These are phyloP conservation scores for Balansia obtecta DNA, from an alignment of 2,329 filamentous ascomycete species.

Conservation along the genomic window DNA sequence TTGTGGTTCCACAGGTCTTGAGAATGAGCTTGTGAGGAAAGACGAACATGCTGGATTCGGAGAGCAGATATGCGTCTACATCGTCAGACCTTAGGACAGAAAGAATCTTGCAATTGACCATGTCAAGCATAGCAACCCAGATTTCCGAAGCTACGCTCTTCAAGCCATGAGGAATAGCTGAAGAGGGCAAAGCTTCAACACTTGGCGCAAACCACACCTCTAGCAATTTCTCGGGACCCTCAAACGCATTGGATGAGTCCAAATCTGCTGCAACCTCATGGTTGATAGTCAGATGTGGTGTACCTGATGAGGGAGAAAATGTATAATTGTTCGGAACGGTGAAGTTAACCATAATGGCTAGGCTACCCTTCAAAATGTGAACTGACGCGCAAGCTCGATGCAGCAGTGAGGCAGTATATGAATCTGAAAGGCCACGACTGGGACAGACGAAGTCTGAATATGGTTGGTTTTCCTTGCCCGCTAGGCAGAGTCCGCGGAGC, in stretches of 20 bases:
- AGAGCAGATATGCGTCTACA: constrained; percentile 91
- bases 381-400: background rate
- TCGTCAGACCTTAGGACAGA: constrained; percentile 88
- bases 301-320: constrained; percentile 69
- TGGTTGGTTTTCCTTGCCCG: constrained; percentile 15
- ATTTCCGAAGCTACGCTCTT: constrained; percentile 74
- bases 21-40: constrained; percentile 99
- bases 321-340: constrained; percentile 72
- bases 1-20: constrained; percentile 97
- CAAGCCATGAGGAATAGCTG: constrained; percentile 61
- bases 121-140: constrained; percentile 95
- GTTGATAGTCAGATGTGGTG: constrained; percentile 91
- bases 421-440: background rate
- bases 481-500: constrained; percentile 61
- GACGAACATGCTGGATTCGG: constrained; percentile 99
- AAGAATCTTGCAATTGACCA: constrained; percentile 96
- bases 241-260: constrained; percentile 92
- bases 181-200: constrained; percentile 56
- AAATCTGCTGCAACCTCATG: constrained; percentile 85
- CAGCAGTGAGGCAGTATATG: background rate
- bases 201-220: constrained; percentile 96
- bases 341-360: constrained; percentile 58
- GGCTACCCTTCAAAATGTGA: background rate
- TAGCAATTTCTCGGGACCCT: constrained; percentile 94
- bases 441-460: background rate